A percentile compares a stretch with the other conserved stretches of the same genome.
phyloP scores from a whole-genome alignment of 129 eudicot species.

The Artemisia annua region DNA sequence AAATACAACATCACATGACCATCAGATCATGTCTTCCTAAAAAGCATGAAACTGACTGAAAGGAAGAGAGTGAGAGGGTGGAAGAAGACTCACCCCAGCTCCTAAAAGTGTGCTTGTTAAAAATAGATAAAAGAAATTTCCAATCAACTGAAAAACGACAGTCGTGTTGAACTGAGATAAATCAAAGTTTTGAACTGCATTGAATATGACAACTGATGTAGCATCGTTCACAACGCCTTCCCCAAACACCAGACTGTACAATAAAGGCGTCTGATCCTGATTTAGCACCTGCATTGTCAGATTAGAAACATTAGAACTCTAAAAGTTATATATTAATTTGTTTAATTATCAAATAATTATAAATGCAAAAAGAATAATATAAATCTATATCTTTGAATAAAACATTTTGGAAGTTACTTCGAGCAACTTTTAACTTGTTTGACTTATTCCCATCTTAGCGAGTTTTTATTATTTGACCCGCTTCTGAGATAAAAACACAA shows the following conservation, averaged over 20 bases:
- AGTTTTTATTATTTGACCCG: background rate
- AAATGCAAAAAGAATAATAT: background rate
- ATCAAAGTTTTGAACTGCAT: constrained; percentile 75
- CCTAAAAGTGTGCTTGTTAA: constrained; percentile 75
- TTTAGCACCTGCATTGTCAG: constrained; percentile 55
- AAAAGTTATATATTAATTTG: background rate
- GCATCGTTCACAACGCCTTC: constrained; percentile 96
- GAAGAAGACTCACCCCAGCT: constrained; percentile 50
- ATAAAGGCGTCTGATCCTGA: constrained; percentile 78
- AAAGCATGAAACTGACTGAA: background rate
- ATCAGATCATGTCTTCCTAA: background rate
- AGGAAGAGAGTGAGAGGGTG: background rate
- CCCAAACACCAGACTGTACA: constrained; percentile 82
- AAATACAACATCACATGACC: constrained; percentile 20
- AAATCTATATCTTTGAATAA: background rate
- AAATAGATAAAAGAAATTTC: constrained; percentile 71
- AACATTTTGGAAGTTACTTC: background rate
- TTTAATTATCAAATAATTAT: too few species aligned
- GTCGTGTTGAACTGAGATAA: constrained; percentile 43
- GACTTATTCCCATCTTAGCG: background rate
- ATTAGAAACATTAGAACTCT: constrained; percentile 23
- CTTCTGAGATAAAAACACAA: background rate
- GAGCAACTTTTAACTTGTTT: background rate
- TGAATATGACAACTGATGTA: constrained; percentile 86
- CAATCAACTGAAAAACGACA: constrained; percentile 54